phyloP scores from a whole-genome alignment of 441 rosid species.

The Euphorbia schlechtendalii region DNA sequence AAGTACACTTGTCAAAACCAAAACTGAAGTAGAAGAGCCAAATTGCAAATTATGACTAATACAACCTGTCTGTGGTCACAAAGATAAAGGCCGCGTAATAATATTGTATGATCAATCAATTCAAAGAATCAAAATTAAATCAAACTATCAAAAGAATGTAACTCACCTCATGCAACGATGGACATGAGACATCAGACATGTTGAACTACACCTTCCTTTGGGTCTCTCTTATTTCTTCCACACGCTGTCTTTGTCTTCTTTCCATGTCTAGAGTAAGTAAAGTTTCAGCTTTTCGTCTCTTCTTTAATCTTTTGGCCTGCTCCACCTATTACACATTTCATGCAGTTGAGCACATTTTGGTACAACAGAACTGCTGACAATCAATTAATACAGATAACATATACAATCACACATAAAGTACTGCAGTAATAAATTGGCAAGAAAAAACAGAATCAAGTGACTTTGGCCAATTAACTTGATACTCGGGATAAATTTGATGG shows the following conservation, averaged over 20 bases:
- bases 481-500: too few relatives aligned
- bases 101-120: too few relatives aligned
- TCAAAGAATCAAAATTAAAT: too few relatives aligned
- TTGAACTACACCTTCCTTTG: constrained; percentile 61
- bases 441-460: too few relatives aligned
- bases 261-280: constrained; percentile 64
- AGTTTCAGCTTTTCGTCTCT: constrained; percentile 56
- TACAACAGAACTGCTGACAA: not conserved
- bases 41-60: too few relatives aligned
- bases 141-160: too few relatives aligned
- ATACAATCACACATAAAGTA: not conserved
- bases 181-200: constrained; percentile 11
- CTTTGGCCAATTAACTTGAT: too few relatives aligned
- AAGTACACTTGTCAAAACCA: too few relatives aligned
- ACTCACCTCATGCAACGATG: constrained; percentile 53
- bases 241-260: constrained; percentile 71
- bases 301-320: constrained; percentile 65
- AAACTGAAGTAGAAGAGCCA: too few relatives aligned
- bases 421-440: too few relatives aligned
- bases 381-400: not conserved
- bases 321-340: constrained; percentile 39
- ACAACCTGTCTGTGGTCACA: too few relatives aligned
- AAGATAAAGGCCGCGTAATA: too few relatives aligned
- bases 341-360: not conserved
- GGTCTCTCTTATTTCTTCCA: constrained; percentile 81